A percentile compares a stretch with the other conserved stretches of the same genome.
Conservation (phyloP, 345 rosid species). For the Alliaria petiolata region DNA sequence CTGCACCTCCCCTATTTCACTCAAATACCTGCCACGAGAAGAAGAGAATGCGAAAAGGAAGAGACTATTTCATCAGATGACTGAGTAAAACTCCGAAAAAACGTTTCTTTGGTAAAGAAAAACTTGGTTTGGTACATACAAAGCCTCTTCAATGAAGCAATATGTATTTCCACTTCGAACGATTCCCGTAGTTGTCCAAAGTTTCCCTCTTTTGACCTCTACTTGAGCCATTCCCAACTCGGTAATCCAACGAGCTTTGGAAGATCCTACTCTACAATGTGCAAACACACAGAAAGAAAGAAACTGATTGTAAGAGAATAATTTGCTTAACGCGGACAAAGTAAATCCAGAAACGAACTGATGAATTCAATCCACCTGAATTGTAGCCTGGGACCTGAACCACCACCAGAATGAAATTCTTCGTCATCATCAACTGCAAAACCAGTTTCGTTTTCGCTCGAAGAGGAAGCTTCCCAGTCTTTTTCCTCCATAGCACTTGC, state of each 20-base stretch:
- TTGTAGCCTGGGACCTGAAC: conserved; percentile 22
- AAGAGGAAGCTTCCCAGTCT: conserved; percentile 30
- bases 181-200: conserved; percentile 81
- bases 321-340: background rate
- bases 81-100: too few species aligned
- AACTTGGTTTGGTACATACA: too few species aligned
- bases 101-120: too few species aligned
- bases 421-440: conserved; percentile 27
- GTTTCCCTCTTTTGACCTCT: conserved; percentile 65
- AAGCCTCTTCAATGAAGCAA: conserved; percentile 68
- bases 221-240: conserved; percentile 62
- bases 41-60: too few species aligned
- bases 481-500: background rate
- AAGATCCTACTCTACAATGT: conserved; percentile 33
- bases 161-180: conserved; percentile 48
- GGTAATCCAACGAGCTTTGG: conserved; percentile 63
- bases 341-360: background rate
- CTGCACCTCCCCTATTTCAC: too few species aligned
- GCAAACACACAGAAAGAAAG: background rate
- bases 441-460: conserved; percentile 23
- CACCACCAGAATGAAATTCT: conserved; percentile 10
- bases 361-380: conserved; percentile 38
- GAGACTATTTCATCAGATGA: too few species aligned
- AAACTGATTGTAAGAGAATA: background rate
- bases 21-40: too few species aligned